These are phyloP conservation scores for Fusarium solani-melongenae DNA, from an alignment of 2,329 filamentous ascomycete species.

Conservation along the genomic window DNA sequence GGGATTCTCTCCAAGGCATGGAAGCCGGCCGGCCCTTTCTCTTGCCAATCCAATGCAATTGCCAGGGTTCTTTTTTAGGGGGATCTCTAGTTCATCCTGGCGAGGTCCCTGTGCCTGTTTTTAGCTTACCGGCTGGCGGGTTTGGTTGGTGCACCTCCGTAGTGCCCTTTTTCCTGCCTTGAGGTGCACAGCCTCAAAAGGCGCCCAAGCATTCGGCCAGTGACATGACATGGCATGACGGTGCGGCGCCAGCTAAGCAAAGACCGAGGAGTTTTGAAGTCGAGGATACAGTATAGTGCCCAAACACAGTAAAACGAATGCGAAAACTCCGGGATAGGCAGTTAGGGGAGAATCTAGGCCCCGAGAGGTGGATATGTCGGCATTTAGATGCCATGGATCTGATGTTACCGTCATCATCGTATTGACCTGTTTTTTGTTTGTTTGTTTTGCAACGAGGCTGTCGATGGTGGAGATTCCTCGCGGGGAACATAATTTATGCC, in stretches of 20 bases:
- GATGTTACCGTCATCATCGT: slow-evolving; percentile 2
- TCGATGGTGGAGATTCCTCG: not conserved
- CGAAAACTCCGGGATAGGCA: not conserved
- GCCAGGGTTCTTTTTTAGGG: not conserved
- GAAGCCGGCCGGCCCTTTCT: not conserved
- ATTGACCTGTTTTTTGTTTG: not conserved
- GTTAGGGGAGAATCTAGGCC: not conserved
- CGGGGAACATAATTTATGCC: not conserved
- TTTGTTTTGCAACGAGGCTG: slow-evolving; percentile 8
- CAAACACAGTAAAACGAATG: not conserved
- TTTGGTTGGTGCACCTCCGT: not conserved
- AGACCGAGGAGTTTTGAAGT: not conserved
- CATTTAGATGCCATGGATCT: slow-evolving; percentile 17
- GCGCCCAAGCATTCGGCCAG: slow-evolving; percentile 18
- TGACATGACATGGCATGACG: slow-evolving; percentile 11
- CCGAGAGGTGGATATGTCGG: slow-evolving; percentile 15
- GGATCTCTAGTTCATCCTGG: slow-evolving; percentile 24
- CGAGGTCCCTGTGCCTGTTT: slow-evolving; percentile 30
- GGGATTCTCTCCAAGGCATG: slow-evolving; percentile 1
- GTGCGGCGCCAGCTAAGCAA: slow-evolving; percentile 4
- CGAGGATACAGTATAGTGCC: not conserved
- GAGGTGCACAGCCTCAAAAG: slow-evolving; percentile 34
- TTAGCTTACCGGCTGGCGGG: slow-evolving; percentile 33
- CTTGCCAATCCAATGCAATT: not conserved
- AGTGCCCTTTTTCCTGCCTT: not conserved